Percentiles rank a stretch among this genome's conserved stretches.
phyloP scores from a whole-genome alignment of 2,329 filamentous ascomycete species.

The Periconia sp. region DNA sequence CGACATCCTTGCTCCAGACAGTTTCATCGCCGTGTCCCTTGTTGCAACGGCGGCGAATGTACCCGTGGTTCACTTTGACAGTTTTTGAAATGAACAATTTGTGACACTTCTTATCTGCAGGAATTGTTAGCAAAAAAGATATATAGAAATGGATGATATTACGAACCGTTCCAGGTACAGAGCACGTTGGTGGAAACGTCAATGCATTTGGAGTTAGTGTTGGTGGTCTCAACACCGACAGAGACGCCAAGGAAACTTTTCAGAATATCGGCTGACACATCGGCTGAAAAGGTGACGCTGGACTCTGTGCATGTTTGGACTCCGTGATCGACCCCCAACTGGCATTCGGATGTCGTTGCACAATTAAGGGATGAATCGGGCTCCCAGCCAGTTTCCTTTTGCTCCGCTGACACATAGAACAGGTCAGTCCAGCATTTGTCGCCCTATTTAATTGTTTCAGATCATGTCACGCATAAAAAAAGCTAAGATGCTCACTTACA shows the following conservation, averaged over 20 bases:
- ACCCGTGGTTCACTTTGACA: constrained; percentile 2
- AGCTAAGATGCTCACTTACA: no score
- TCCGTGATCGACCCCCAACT: constrained; percentile 2
- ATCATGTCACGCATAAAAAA: no score
- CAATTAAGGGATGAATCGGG: neutral
- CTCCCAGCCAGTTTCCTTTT: constrained; percentile 1
- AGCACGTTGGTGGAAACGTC: neutral
- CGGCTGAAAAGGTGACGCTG: neutral
- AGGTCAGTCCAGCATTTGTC: constrained; percentile 10
- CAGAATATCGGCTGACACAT: no score
- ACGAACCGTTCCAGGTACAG: neutral
- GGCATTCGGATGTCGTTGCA: constrained; percentile 1
- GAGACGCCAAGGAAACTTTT: neutral
- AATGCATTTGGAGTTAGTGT: neutral
- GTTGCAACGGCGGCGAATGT: constrained; percentile 3
- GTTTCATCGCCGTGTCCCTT: constrained; percentile 2
- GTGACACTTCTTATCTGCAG: neutral
- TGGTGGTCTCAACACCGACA: constrained; percentile 1
- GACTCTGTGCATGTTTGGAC: constrained; percentile 2
- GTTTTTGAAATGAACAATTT: neutral
- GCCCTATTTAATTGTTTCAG: neutral
- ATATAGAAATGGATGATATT: neutral
- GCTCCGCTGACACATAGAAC: neutral
- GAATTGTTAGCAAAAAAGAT: neutral
- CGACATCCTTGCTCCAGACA: constrained; percentile 2